Conservation (phyloP, 2,329 filamentous ascomycete species). For the Neofusicoccum laricinum region DNA sequence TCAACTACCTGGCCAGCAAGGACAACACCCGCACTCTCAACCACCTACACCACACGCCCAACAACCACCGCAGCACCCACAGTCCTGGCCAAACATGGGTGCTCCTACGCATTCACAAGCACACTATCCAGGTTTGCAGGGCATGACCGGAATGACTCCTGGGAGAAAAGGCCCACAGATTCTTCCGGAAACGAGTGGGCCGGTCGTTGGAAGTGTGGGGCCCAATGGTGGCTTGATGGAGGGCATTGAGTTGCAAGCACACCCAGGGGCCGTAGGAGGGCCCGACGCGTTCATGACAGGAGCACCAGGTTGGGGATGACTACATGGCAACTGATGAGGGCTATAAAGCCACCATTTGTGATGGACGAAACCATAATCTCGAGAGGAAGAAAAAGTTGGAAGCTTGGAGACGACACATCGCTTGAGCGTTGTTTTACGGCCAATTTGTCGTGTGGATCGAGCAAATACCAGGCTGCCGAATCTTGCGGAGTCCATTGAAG, state of each 20-base stretch:
- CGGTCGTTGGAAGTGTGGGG: constrained; percentile 3
- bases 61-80: not conserved
- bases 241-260: constrained; percentile 11
- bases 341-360: not conserved
- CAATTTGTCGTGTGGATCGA: not conserved
- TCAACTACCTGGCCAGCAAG: constrained; percentile 4
- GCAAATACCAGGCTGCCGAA: not conserved
- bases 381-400: not conserved
- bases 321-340: not conserved
- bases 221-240: constrained; percentile 6
- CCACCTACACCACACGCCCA: constrained; percentile 4
- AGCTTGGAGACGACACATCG: not conserved
- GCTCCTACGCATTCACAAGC: constrained; percentile 3
- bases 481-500: not conserved
- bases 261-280: not conserved
- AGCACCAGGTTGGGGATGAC: constrained; percentile 6
- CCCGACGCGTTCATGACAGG: constrained; percentile 11
- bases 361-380: not conserved
- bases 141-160: not conserved
- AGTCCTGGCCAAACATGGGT: constrained; percentile 5
- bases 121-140: constrained; percentile 5
- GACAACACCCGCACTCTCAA: constrained; percentile 6
- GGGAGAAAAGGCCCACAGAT: constrained; percentile 7
- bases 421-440: not conserved
- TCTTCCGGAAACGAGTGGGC: not conserved